Percentiles rank a stretch among this genome's conserved stretches.
Conservation (phyloP, 805 yeast species). For the Candida yuanshanica region DNA sequence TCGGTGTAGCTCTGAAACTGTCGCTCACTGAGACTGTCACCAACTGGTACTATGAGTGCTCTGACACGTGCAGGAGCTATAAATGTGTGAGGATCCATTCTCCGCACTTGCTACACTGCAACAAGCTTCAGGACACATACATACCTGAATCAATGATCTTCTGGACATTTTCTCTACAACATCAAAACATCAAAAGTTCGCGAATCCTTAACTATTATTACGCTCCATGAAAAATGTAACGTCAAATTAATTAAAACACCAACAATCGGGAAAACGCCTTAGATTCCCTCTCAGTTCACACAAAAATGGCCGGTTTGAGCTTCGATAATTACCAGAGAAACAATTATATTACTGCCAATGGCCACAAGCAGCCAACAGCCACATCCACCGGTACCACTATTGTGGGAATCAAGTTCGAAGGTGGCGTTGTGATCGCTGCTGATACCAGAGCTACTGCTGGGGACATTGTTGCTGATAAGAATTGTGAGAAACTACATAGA, state of each 20-base stretch:
- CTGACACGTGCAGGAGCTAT: conserved; percentile 63
- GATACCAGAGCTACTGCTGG: conserved; percentile 99
- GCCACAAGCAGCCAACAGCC: conserved; percentile 75
- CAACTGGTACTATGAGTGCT: conserved; percentile 64
- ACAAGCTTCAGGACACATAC: too few species aligned
- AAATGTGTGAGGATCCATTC: conserved; percentile 40
- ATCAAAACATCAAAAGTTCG: neutral
- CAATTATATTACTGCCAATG: conserved; percentile 61
- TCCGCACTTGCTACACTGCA: too few species aligned
- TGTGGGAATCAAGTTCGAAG: conserved; percentile 89
- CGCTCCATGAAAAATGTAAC: too few species aligned
- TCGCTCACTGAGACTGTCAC: conserved; percentile 40
- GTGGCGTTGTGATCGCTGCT: conserved; percentile 97
- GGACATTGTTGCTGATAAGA: conserved; percentile 94
- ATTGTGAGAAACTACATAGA: conserved; percentile 91
- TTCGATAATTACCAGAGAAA: conserved; percentile 95
- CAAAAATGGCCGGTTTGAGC: conserved; percentile 76
- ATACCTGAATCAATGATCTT: too few species aligned
- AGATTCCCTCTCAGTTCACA: neutral
- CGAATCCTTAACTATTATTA: too few species aligned
- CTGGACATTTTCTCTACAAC: neutral
- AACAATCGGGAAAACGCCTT: neutral
- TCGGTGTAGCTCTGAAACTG: conserved; percentile 36
- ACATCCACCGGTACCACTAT: conserved; percentile 99
- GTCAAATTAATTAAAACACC: neutral